These are phyloP conservation scores for Aspergillus sp. DNA, from an alignment of 2,329 filamentous ascomycete species.

Conservation along the genomic window DNA sequence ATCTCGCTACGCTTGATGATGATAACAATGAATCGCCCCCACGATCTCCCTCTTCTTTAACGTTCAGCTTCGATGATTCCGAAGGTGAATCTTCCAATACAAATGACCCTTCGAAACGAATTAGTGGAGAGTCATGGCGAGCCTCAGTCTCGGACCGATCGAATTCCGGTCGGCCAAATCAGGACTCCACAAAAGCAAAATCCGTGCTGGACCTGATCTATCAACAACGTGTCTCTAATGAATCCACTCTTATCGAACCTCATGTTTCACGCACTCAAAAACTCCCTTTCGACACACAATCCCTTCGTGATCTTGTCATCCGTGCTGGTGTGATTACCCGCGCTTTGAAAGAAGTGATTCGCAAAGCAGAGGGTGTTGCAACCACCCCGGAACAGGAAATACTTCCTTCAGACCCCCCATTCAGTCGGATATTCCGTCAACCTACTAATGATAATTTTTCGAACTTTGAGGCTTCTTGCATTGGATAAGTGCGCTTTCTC, in stretches of 20 bases:
- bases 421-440: constrained; percentile 45
- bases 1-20: constrained; percentile 60
- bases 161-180: constrained; percentile 36
- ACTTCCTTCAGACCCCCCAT: constrained; percentile 37
- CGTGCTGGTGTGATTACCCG: constrained; percentile 46
- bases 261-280: constrained; percentile 40
- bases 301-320: constrained; percentile 57
- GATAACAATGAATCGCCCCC: constrained; percentile 47
- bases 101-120: constrained; percentile 23
- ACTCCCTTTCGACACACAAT: constrained; percentile 63
- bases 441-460: constrained; percentile 30
- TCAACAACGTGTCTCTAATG: constrained; percentile 38
- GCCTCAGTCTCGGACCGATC: constrained; percentile 20
- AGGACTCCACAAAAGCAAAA: constrained; percentile 55
- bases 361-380: constrained; percentile 45
- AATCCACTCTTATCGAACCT: constrained; percentile 17
- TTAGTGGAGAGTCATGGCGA: constrained; percentile 28
- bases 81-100: constrained; percentile 45
- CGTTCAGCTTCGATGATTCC: constrained; percentile 55
- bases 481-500: constrained; percentile 19
- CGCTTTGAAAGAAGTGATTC: constrained; percentile 46
- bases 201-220: constrained; percentile 59
- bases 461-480: constrained; percentile 18
- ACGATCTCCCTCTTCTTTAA: constrained; percentile 52
- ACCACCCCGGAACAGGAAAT: constrained; percentile 21